Evolutionary conservation across 78 protist genomes (phyloP).

Genomic region (Planoprotostelium fungivorum): DNA sequence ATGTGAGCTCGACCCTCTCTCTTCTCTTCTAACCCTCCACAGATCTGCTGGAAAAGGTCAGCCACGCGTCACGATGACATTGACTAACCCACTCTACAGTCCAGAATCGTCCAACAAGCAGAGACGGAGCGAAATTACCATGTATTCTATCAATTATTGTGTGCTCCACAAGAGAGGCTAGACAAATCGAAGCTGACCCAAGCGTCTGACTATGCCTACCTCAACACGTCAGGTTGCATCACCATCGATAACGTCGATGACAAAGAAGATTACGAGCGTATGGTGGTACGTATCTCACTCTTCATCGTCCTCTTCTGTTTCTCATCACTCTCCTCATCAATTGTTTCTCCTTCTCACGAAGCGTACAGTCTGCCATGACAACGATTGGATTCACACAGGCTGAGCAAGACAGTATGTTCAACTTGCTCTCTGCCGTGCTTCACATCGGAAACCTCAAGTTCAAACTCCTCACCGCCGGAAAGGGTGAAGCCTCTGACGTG

Average conservation of each 20-base stretch:
- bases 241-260: constrained; percentile 70
- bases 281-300: neutral
- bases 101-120: constrained; percentile 56
- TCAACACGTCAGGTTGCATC: constrained; percentile 63
- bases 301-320: too few relatives aligned
- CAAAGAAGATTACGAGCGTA: constrained; percentile 49
- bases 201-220: constrained; percentile 50
- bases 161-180: constrained; percentile 34
- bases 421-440: constrained; percentile 38
- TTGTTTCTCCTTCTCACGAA: neutral
- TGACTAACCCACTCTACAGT: constrained; percentile 1
- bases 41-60: constrained; percentile 4
- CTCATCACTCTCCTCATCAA: too few relatives aligned
- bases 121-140: constrained; percentile 65
- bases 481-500: neutral
- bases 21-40: neutral
- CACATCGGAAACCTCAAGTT: constrained; percentile 57
- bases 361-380: constrained; percentile 36
- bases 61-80: neutral
- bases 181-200: constrained; percentile 26
- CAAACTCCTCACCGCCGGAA: neutral
- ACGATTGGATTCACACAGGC: constrained; percentile 57
- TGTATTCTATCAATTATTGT: constrained; percentile 50
- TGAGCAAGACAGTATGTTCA: constrained; percentile 42
- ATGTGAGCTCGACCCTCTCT: constrained; percentile 8